Base-by-base conservation (phyloP, 352 stramenopile species). In the Phytophthora megakarya region DNA sequence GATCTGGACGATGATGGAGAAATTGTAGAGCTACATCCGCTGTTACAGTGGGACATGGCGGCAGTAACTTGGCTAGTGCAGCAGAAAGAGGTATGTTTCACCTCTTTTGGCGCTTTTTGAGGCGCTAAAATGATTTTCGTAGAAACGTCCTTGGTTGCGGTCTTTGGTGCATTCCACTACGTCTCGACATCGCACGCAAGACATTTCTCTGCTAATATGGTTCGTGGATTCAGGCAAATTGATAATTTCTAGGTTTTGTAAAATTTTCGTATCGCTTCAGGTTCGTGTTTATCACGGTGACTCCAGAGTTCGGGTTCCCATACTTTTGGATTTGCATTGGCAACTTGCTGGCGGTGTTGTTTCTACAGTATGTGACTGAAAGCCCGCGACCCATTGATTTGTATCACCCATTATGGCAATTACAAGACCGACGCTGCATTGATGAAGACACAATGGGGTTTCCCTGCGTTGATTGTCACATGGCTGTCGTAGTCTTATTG, bases 391-490 rank as follows among this genome's bases (percentile, higher is more conserved):
- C 84, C 0, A 74, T 92, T 28, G 84, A 93, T 61, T 21, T 89
- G 19, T 69, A 84, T 21, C 18, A 38, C 3, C 54, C 63, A 19
- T 53, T 90, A 40, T 58, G 54, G 55, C 53, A 61, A 5, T n/a
- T 61, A 10, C 44, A 59, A 50, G 65, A 78, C 2, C 62, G 46
- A 10, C 45, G 52, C 11, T 80, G 67, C 30, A 58, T 72, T 1
- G 79, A 90, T 37, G 53, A 72, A 23, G 78, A 90, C 48, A 85
- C 77, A 7, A 46, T 53, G 30, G 81, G 75, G 0, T 90, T 90
- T 44, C 81, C 83, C 1, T 93, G 83, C 30, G 70, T 93, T 4
- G 83, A 93, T 70, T 77, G 72, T 25, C 85, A 93, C 72, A 91
- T 93, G 81, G 56, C 78, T 10, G 61, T 92, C 1, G 82, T 92